Evolutionary conservation across 805 yeast species (phyloP), one percentile per base, ranked within the genome.

Genomic region (Wickerhamiella galacta): DNA sequence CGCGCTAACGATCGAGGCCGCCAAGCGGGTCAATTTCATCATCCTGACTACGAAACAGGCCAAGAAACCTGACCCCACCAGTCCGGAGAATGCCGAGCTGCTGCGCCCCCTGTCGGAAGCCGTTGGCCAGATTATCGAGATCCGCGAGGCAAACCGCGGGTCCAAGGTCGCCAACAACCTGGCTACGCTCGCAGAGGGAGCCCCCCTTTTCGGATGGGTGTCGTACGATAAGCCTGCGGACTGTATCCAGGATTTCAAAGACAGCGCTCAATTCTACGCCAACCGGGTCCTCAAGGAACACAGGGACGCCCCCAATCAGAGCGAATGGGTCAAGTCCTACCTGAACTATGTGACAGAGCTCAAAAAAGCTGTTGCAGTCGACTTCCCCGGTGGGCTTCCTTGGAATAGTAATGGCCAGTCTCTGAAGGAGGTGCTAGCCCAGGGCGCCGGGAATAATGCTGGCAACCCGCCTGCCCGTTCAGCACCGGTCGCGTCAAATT

Each of bases 181-280:
- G 54, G 81, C 76, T 45, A 69, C 95, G 2, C 65, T 90, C 26
- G 70, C 83, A 17, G 96, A 90, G 51, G 95, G 94, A 31, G 70
- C 78, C 7, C 83, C 94, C 8, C 81, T 79, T 5, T 62, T 85
- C 34, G 93, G 93, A 16, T 90, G 99, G 99, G 68, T 87, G 40
- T 71, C 80, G 14, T 68, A 70, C 4, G 70, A 65, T 3, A 72
- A 81, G 4, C 94, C 95, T 1, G 70, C 77, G 11, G 46, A 47
- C 6, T 68, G 64, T 42, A 67, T 90, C 36, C 70, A 77, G 3
- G 95, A 85, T 42, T 79, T 74, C 57, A 79, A 76, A 51, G 98
- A 90, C 49, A 72, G 92, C 15, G 79, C 94, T 22, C 87, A 77
- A 53, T 90, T 90, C 58, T 90, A 95, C 83, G 69, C 93, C 8